Conservation (phyloP, 257 asterid species). For the Fraxinus quadrangulata region DNA sequence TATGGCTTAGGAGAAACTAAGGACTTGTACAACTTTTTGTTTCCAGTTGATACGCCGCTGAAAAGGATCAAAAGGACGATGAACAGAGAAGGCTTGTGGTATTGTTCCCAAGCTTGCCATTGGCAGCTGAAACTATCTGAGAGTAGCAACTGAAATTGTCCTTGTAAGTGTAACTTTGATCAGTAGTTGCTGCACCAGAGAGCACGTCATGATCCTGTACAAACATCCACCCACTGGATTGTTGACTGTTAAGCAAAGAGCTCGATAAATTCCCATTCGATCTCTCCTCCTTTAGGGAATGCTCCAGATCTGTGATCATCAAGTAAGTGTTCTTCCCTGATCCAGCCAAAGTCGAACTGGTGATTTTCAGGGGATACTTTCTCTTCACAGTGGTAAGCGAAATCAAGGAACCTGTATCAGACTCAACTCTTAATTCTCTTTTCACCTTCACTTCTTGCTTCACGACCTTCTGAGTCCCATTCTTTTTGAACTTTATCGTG, state of each 20-base stretch:
- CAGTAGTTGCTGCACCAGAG: constrained; percentile 59
- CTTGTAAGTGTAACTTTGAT: constrained; percentile 42
- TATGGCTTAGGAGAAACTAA: neutral
- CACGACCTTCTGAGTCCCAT: constrained; percentile 54
- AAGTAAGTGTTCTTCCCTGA: constrained; percentile 32
- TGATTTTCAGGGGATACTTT: constrained; percentile 56
- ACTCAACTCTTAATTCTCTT: constrained; percentile 34
- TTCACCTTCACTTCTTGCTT: constrained; percentile 52
- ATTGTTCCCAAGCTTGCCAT: constrained; percentile 44
- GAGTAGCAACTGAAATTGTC: constrained; percentile 50
- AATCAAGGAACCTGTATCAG: constrained; percentile 28
- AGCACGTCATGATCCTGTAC: constrained; percentile 62
- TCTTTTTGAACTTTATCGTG: constrained; percentile 38
- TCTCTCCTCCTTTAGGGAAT: constrained; percentile 48
- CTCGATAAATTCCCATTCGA: constrained; percentile 22
- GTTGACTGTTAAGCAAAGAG: constrained; percentile 43
- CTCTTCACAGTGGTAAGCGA: constrained; percentile 22
- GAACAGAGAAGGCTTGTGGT: constrained; percentile 43
- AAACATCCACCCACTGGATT: constrained; percentile 66
- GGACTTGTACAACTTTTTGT: neutral
- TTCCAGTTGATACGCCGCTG: neutral
- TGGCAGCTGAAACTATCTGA: constrained; percentile 40
- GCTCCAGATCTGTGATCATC: constrained; percentile 44
- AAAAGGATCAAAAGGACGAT: constrained; percentile 19
- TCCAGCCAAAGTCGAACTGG: constrained; percentile 36